Percentiles rank a stretch among this genome's conserved stretches.
These are phyloP conservation scores for Penicillium coffeae DNA, from an alignment of 495 filamentous ascomycete species.

Conservation along the genomic window DNA sequence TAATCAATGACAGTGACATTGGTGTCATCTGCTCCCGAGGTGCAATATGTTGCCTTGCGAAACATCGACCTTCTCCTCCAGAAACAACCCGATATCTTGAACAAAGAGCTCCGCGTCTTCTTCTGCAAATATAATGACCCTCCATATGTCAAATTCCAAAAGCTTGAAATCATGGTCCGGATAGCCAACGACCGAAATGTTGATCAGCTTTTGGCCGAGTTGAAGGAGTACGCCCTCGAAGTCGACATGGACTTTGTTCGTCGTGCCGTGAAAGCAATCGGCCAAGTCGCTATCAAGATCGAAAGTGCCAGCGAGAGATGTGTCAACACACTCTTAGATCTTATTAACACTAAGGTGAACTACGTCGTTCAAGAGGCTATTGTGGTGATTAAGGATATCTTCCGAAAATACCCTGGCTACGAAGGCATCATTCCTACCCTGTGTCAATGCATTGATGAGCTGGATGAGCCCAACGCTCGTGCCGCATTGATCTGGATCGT, in stretches of 20 bases:
- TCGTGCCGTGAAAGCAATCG: slow-evolving; percentile 89
- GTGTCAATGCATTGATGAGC: slow-evolving; percentile 93
- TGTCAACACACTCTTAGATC: slow-evolving; percentile 86
- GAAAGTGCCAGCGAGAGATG: slow-evolving; percentile 90
- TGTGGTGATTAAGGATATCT: slow-evolving; percentile 97
- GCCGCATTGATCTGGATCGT: slow-evolving; percentile 98
- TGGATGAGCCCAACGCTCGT: slow-evolving; percentile 90
- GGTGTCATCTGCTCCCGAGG: slow-evolving; percentile 91
- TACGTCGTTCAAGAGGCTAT: slow-evolving; percentile 98
- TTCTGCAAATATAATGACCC: slow-evolving; percentile 99
- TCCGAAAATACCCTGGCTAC: slow-evolving; percentile 95
- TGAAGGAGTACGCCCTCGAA: slow-evolving; percentile 96
- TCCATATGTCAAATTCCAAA: slow-evolving; percentile 94
- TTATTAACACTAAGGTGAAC: slow-evolving; percentile 96
- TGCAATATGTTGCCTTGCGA: slow-evolving; percentile 93
- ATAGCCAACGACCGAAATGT: slow-evolving; percentile 98
- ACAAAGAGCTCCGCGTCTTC: slow-evolving; percentile 96
- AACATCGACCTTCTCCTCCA: slow-evolving; percentile 96
- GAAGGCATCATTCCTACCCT: slow-evolving; percentile 96
- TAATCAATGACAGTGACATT: slow-evolving; percentile 67
- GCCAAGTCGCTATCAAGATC: slow-evolving; percentile 97
- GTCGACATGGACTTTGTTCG: slow-evolving; percentile 99
- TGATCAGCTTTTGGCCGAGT: slow-evolving; percentile 86
- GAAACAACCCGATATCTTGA: slow-evolving; percentile 91
- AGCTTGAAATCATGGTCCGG: slow-evolving; percentile 98